Evolutionary conservation across 2,329 filamentous ascomycete genomes (phyloP), one percentile per base, ranked within the genome.

Genomic region (Pseudogymnoascus verrucosus): DNA sequence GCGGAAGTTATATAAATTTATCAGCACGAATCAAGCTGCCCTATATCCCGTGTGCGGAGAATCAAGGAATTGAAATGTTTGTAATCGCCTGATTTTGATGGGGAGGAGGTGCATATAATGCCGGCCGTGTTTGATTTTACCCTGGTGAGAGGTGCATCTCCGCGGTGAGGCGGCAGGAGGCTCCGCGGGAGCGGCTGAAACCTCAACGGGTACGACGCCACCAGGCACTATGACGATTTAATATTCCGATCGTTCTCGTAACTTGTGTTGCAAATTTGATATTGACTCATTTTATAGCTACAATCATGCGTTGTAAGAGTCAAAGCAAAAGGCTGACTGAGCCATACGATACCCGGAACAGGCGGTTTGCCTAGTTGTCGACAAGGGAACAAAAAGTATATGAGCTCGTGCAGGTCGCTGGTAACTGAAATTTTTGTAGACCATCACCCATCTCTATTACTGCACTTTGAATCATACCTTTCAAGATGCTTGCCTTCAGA

Each of bases 401-500:
- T 57, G 47, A 57, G 26, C 47, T 19, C n/a, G 10, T 42, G 26
- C 10, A 2, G n/a, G 19, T 19, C 26, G 47, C 47, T n/a, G 5
- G 8, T 19, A 57, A 57, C 47, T 12, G n/a, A 57, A 11, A 2
- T 57, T 34, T n/a, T 34, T 34, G 8, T 34, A 57, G 4, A 1
- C 36, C 11, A 37, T 37, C 36, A 12, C 12, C 21, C 26, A 34
- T 34, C 3, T 57, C 26, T 19, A 4, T 31, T 19, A 10, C 34
- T 57, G n/a, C 10, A 4, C 4, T 12, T 31, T 19, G 26, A 34
- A 19, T 5, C n/a, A 57, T 57, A 34, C 10, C 14, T 54, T 54
- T n/a, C 59, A 61, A 61, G 34, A 61, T 61, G 59, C 37, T 61
- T 40, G n/a, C 23, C 23, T 39, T 19, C 59, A 61, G 12, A 28